Evolutionary conservation across 805 yeast genomes (phyloP).

Genomic region (Metschnikowia vanudenii): DNA sequence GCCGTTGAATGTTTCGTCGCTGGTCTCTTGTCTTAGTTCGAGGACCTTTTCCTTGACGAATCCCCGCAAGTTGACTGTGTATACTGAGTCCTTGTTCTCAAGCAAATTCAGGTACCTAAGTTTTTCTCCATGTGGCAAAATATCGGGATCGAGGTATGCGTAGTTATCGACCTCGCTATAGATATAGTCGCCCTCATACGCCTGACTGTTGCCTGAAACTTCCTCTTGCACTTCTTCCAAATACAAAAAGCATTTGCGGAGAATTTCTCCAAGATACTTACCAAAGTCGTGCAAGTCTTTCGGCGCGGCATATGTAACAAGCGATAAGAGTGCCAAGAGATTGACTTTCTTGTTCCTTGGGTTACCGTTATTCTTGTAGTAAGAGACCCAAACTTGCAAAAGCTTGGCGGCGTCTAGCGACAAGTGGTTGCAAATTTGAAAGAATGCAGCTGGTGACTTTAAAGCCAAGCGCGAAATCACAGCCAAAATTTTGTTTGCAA

Average conservation of each 20-base stretch:
- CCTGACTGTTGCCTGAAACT: constrained; percentile 32
- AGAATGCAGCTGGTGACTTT: constrained; percentile 35
- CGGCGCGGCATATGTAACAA: constrained; percentile 39
- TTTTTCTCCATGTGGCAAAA: constrained; percentile 44
- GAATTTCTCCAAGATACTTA: constrained; percentile 24
- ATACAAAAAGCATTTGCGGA: constrained; percentile 41
- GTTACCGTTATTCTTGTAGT: constrained; percentile 56
- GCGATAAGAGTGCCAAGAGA: constrained; percentile 57
- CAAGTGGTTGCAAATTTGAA: constrained; percentile 31
- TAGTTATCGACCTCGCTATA: constrained; percentile 45
- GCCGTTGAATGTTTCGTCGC: constrained; percentile 30
- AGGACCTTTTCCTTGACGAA: constrained; percentile 36
- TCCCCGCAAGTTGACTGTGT: constrained; percentile 46
- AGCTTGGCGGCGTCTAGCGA: constrained; percentile 26
- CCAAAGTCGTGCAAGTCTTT: constrained; percentile 21
- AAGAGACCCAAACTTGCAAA: constrained; percentile 39
- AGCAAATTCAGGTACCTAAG: constrained; percentile 34
- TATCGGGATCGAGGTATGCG: constrained; percentile 39
- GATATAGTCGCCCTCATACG: constrained; percentile 35
- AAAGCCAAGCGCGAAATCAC: constrained; percentile 39
- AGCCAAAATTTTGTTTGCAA: constrained; percentile 35
- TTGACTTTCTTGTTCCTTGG: constrained; percentile 73
- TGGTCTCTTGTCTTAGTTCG: constrained; percentile 26
- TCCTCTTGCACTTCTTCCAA: constrained; percentile 75
- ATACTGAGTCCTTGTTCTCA: constrained; percentile 34